Evolutionary conservation across 2,329 filamentous ascomycete genomes (phyloP).

Genomic region (Aspergillus novoparasiticus): DNA sequence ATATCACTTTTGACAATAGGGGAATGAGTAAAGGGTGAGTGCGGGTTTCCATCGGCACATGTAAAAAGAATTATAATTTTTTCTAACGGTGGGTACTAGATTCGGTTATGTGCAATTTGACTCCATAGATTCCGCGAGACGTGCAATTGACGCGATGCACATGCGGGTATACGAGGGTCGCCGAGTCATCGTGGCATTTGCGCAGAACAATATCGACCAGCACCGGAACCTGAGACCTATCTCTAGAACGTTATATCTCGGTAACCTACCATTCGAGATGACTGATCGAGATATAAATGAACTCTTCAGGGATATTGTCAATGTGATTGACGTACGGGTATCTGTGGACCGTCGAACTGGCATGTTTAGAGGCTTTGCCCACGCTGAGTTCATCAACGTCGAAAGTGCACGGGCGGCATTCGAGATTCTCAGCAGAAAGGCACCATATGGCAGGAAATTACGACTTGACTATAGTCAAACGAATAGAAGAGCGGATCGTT

Average conservation of each 20-base stretch:
- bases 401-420: conserved; percentile 65
- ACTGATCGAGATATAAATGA: conserved; percentile 80
- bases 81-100: conserved; percentile 40
- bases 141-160: conserved; percentile 61
- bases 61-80: not conserved
- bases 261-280: conserved; percentile 85
- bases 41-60: not conserved
- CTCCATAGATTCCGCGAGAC: conserved; percentile 53
- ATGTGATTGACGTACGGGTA: conserved; percentile 75
- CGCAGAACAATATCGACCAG: conserved; percentile 34
- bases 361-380: conserved; percentile 79
- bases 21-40: conserved; percentile 71
- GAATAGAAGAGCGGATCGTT: conserved; percentile 8
- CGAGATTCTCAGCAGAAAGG: conserved; percentile 57
- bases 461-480: conserved; percentile 63
- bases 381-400: conserved; percentile 74
- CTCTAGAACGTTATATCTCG: conserved; percentile 73
- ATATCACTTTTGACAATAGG: conserved; percentile 61
- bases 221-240: conserved; percentile 45
- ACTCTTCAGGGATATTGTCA: conserved; percentile 70
- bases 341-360: conserved; percentile 81
- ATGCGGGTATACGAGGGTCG: conserved; percentile 66
- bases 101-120: conserved; percentile 69
- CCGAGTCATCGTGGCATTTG: conserved; percentile 64
- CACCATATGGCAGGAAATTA: conserved; percentile 67